Evolutionary conservation across 176 grass and related monocot species (phyloP), one percentile per base, ranked within the genome.

Genomic region (Pontederia crassipes): DNA sequence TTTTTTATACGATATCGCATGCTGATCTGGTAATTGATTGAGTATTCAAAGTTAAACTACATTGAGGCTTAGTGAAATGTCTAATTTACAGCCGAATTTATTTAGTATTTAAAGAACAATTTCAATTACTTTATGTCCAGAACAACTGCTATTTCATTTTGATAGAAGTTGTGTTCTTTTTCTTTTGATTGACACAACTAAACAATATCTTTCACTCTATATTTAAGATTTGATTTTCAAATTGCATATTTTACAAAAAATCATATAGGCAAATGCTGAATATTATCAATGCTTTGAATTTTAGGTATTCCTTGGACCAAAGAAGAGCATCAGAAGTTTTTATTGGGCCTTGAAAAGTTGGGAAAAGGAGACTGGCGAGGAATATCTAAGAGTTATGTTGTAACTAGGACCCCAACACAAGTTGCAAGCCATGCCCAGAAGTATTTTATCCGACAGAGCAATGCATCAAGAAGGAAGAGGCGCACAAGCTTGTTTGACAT

Each of bases 381-480:
- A 35, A 95, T 95, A 73, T 74, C 86, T 17, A 71, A 86, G 17
- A 95, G 79, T 48, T 95, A 81, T 59, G 90, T 95, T 47, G 58
- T 95, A 52, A 89, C 90, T 26, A 78, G 86, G 69, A 95, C 86
- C 10, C 82, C 90, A 13, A 95, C 90, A 82, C 90, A 95, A 61
- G 90, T 95, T 50, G 90, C 90, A 49, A 95, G 90, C 74, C 90
- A 95, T 81, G 90, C 90, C 45, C 86, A 95, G 62, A 95, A 89
- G 61, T 86, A 89, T 56, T 95, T 89, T 52, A 85, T 95, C 32
- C 79, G 90, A 67, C 90, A 77, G 61, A 81, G 71, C 65, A 95
- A 89, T 46, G 71, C 78, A n/a, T 84, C 82, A 16, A 82, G 82
- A 58, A 69, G 86, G 49, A 95, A 89, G 80, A 86, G 86, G 8